phyloP scores from a whole-genome alignment of 192 early-diverging fungal species.

The Coemansia sp. region DNA sequence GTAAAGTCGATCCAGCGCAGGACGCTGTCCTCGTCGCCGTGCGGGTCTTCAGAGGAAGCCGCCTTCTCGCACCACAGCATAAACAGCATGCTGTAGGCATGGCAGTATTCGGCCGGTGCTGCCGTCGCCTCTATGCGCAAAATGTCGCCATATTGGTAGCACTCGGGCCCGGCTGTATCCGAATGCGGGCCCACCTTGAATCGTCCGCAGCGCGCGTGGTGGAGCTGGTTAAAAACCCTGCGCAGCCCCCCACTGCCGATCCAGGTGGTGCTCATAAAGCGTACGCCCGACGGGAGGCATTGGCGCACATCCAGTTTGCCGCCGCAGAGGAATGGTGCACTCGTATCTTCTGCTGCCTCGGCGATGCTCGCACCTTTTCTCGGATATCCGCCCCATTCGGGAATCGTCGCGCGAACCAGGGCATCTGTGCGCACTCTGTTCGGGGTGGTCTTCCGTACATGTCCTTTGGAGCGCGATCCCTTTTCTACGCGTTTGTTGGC shows the following conservation, averaged over 20 bases:
- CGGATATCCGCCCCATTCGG: neutral
- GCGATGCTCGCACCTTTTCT: neutral
- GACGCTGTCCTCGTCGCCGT: conserved; percentile 2
- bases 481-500: too few species aligned
- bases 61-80: conserved; percentile 25
- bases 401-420: neutral
- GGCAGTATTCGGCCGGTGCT: conserved; percentile 23
- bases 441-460: conserved; percentile 11
- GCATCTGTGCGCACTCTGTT: conserved; percentile 3
- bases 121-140: conserved; percentile 23
- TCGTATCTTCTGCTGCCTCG: neutral
- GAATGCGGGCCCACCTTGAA: too few species aligned
- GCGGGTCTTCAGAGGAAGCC: neutral
- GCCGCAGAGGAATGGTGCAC: neutral
- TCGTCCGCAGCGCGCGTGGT: too few species aligned
- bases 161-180: neutral
- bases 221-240: conserved; percentile 9
- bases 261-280: conserved; percentile 32
- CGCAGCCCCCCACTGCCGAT: conserved; percentile 33
- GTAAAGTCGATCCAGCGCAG: conserved; percentile 37
- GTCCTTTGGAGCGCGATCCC: neutral
- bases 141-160: conserved; percentile 21
- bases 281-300: conserved; percentile 21
- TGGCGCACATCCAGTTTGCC: neutral
- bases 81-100: conserved; percentile 30